Base-by-base conservation (phyloP, 2,329 filamentous ascomycete species). In the Aspergillus fischeri region DNA sequence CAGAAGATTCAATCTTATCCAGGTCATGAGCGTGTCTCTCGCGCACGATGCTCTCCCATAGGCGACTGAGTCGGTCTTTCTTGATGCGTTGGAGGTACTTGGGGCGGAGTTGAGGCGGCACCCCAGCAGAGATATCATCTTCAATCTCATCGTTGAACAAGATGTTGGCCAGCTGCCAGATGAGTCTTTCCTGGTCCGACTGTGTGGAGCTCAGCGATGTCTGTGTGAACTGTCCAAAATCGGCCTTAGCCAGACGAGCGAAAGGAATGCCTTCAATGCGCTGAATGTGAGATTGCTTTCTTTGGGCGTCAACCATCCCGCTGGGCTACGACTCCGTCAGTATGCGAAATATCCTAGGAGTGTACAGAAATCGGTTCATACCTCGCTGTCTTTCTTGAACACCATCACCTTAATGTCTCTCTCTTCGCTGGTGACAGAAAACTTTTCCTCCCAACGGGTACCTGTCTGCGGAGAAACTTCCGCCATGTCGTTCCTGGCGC, bases 101-200 rank as follows among this genome's bases (percentile, higher is more conserved):
- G 1, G 70, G 55, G 42, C 72, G 71, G 51, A 79, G 63, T 45
- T 74, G 66, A 20, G 67, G 62, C 21, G 75, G 76, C 24, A 80
- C 71, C 38, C 73, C 73, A 3, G 68, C 69, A 10, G 75, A 78
- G 35, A 78, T 76, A 54, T 79, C 75, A 52, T 79, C 75, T 35
- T 79, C 72, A 21, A 78, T 74, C 9, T 78, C 73, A n/a, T 86
- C 80, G 63, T 96, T 92, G 68, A 96, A 99, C 3, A 99, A 81
- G 41, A 97, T 87, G 56, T 90, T 89, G 1, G 91, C 88, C 38
- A 99, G 80, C 59, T 91, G 84, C 94, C 95, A 99, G 1, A 94
- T 86, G 25, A 75, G 62, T n/a, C 68, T 66, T 61, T 78, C 75
- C 28, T 69, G 61, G 57, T 75, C 70, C 27, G 67, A 60, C 28